Evolutionary conservation across 441 rosid species (phyloP).

Genomic region (Populus tomentosa): DNA sequence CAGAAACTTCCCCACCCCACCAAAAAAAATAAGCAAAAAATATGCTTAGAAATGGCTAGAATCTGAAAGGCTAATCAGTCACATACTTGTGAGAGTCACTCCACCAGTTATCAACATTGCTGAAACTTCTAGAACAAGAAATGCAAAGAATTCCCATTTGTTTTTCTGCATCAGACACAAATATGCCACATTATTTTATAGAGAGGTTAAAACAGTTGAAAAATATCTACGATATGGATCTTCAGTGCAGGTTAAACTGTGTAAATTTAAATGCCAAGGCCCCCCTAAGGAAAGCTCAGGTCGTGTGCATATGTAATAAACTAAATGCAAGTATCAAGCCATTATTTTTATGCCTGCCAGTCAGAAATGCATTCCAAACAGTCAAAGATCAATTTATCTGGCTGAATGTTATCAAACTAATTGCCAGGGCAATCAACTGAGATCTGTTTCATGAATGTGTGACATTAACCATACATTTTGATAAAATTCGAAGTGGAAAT

Average conservation of each 20-base stretch:
- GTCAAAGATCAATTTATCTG: neutral
- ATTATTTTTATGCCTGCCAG: neutral
- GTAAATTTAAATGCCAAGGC: neutral
- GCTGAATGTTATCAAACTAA: neutral
- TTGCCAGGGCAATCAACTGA: neutral
- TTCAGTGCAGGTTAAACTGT: neutral
- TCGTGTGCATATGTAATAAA: neutral
- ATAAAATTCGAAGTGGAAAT: neutral
- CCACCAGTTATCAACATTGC: slow-evolving; percentile 87
- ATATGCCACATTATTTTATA: neutral
- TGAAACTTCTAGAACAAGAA: slow-evolving; percentile 80
- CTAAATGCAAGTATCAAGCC: neutral
- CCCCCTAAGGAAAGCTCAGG: neutral
- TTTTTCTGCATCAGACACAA: slow-evolving; percentile 66
- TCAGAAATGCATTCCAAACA: neutral
- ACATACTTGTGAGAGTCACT: slow-evolving; percentile 80
- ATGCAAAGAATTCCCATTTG: slow-evolving; percentile 86
- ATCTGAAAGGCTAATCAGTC: slow-evolving; percentile 16
- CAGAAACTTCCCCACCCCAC: neutral
- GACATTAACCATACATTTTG: neutral
- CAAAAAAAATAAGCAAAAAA: neutral
- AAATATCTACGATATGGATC: neutral
- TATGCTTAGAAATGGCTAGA: slow-evolving; percentile 9
- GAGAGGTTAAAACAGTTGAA: neutral
- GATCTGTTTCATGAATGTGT: neutral